Base-by-base conservation (phyloP, 192 early-diverging fungal species). In the Coemansia sp. region DNA sequence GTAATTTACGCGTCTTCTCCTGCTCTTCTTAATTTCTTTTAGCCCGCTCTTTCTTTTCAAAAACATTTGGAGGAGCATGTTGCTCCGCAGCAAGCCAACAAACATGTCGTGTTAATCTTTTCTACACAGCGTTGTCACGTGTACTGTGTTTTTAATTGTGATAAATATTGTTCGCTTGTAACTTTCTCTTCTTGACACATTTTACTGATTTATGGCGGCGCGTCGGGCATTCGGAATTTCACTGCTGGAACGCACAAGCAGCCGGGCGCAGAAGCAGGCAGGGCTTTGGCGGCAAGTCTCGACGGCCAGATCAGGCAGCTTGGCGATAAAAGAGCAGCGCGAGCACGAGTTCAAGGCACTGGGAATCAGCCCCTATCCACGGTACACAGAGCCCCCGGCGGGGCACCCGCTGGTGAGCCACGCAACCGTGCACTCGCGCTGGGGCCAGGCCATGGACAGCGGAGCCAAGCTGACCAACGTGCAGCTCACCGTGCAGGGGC, bases 401-500 rank as follows among this genome's bases (percentile, higher is more conserved):
- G 67, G 31, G 9, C 53, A 51, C 38, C 67, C 76, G 16, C 42
- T 69, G 40, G 45, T 56, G 28, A 52, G 26, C 38, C 48, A 30
- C 3, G 58, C 31, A 16, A 44, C 37, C 9, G 36, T 63, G 31
- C 62, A 74, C 40, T 45, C 59, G 48, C 55, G 43, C 34, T 62
- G 60, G 58, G 61, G 54, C 44, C 53, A 58, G 14, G 28, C 38
- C 21, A 18, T 69, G 23, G 62, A 62, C 20, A 52, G 44, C 21
- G 67, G 68, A 8, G 76, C 61, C 15, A 62, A 66, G 53, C 61
- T 61, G 6, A 52, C 64, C 36, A 53, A 67, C 53, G 60, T 58
- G 14, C 56, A 56, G 28, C 23, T 79, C 51, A 64, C 56, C 11
- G 40, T 79, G n/a, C 63, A 74, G 69, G 89, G 88, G 8, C 81